Percentiles rank a stretch among this genome's conserved stretches.
Evolutionary conservation across 23 red algal species (phyloP).

Genomic region (Cyanidioschyzon merolae): DNA sequence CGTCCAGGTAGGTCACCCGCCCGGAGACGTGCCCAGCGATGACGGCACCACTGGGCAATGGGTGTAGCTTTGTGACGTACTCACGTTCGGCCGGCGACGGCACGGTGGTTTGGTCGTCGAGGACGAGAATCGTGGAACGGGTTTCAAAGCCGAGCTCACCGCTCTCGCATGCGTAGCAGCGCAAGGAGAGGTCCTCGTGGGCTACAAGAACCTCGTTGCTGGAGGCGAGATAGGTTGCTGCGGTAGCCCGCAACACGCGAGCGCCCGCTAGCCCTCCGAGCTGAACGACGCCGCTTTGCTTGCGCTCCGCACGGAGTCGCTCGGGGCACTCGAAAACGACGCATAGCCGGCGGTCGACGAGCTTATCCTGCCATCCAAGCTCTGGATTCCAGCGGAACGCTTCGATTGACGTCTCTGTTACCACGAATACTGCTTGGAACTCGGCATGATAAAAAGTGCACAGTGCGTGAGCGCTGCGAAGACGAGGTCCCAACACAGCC

Average conservation of each 20-base stretch:
- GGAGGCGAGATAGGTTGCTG: slow-evolving; percentile 1
- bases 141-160: slow-evolving; percentile 20
- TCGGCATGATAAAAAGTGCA: not conserved
- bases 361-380: not conserved
- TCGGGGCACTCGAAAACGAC: slow-evolving; percentile 12
- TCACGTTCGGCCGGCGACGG: not conserved
- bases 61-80: not conserved
- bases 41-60: not conserved
- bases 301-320: not conserved
- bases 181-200: slow-evolving; percentile 23
- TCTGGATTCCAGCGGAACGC: not conserved
- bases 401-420: slow-evolving; percentile 2
- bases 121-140: not conserved
- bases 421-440: not conserved
- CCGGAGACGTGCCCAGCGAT: not conserved
- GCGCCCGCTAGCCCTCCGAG: slow-evolving; percentile 21
- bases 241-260: slow-evolving; percentile 17
- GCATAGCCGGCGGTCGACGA: not conserved
- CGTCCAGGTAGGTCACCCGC: not conserved
- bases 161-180: slow-evolving; percentile 23
- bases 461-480: not conserved
- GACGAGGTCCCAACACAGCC: not conserved
- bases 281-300: slow-evolving; percentile 19
- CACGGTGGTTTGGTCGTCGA: not conserved
- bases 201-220: slow-evolving; percentile 22